These are phyloP conservation scores for Gossypium arboreum DNA, from an alignment of 345 rosid species.

Conservation along the genomic window DNA sequence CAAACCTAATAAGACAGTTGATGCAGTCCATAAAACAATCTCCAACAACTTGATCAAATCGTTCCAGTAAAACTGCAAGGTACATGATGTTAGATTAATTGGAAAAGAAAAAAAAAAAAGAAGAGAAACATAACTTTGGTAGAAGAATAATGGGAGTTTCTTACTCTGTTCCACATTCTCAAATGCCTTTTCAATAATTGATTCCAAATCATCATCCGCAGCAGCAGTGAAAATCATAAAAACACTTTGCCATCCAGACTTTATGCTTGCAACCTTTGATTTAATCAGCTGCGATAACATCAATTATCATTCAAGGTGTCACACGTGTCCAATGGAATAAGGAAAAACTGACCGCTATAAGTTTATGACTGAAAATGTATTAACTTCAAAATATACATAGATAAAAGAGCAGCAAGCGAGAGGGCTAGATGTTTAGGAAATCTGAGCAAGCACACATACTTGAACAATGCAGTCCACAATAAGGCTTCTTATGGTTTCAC, in stretches of 20 bases:
- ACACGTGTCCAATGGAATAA: neutral
- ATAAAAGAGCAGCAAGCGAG: neutral
- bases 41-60: constrained; percentile 95
- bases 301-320: constrained; percentile 11
- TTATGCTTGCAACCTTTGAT: constrained; percentile 67
- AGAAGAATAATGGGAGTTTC: constrained; percentile 6
- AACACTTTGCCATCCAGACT: constrained; percentile 77
- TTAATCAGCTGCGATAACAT: constrained; percentile 56
- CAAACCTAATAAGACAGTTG: constrained; percentile 94
- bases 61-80: constrained; percentile 90
- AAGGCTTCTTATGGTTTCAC: constrained; percentile 54
- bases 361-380: neutral
- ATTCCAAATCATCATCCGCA: constrained; percentile 78
- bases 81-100: constrained; percentile 29
- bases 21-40: constrained; percentile 99
- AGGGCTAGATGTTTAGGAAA: constrained; percentile 4
- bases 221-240: constrained; percentile 82
- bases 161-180: constrained; percentile 92
- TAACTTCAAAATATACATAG: neutral
- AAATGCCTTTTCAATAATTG: constrained; percentile 88
- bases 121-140: neutral
- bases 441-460: constrained; percentile 32
- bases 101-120: neutral
- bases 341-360: neutral
- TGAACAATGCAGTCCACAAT: constrained; percentile 77